Percentiles rank a stretch among this genome's conserved stretches.
These are phyloP conservation scores for Debaryomyces singareniensis DNA, from an alignment of 1,139 yeast genomes.

Conservation along the genomic window DNA sequence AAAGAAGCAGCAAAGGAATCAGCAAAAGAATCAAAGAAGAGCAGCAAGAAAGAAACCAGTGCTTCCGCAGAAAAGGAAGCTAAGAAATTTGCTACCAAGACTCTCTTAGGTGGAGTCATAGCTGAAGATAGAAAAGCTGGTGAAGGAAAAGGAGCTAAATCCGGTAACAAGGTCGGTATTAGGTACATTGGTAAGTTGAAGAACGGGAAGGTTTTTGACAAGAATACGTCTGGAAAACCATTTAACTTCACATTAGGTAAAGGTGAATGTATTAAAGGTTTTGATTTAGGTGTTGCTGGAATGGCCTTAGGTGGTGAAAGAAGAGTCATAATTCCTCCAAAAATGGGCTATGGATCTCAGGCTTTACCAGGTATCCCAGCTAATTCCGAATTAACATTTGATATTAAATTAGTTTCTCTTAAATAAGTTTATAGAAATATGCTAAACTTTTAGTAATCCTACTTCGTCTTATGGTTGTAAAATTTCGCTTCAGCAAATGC, in stretches of 20 bases:
- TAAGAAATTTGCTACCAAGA: slow-evolving; percentile 59
- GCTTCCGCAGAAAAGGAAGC: slow-evolving; percentile 16
- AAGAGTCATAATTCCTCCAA: slow-evolving; percentile 91
- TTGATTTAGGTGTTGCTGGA: slow-evolving; percentile 98
- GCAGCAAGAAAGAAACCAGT: slow-evolving; percentile 12
- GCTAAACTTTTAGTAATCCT: not conserved
- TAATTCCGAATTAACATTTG: slow-evolving; percentile 92
- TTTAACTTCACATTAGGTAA: slow-evolving; percentile 85
- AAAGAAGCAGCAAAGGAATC: slow-evolving; percentile 12
- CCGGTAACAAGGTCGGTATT: slow-evolving; percentile 88
- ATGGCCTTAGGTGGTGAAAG: slow-evolving; percentile 99
- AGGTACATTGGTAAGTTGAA: slow-evolving; percentile 96
- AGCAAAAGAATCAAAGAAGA: slow-evolving; percentile 7
- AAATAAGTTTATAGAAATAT: slow-evolving; percentile 45
- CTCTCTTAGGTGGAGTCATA: slow-evolving; percentile 86
- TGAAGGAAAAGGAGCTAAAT: slow-evolving; percentile 81
- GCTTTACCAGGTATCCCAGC: slow-evolving; percentile 96
- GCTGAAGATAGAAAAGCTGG: slow-evolving; percentile 91
- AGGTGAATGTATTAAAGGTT: slow-evolving; percentile 98
- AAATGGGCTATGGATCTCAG: slow-evolving; percentile 94
- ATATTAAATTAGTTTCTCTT: slow-evolving; percentile 86
- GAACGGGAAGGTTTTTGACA: slow-evolving; percentile 94
- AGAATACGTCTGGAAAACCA: slow-evolving; percentile 96
- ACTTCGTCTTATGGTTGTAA: not conserved
- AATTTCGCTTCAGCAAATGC: not conserved